Conservation (phyloP, 2,329 filamentous ascomycete species). For the Monosporascus ibericus region DNA sequence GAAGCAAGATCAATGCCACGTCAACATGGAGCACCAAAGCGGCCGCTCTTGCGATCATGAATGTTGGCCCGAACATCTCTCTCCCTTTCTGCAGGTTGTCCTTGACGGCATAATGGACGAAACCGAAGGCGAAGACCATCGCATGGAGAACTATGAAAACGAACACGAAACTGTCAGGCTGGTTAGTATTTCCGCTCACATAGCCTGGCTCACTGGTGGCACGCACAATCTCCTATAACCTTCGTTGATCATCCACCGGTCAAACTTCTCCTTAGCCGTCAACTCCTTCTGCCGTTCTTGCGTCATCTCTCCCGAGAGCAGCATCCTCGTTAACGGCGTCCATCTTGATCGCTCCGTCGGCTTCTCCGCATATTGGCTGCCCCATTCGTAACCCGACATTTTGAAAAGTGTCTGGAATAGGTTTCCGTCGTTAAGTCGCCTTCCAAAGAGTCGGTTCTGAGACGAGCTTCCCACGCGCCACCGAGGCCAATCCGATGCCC, state of each 20-base stretch:
- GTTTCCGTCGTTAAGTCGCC: slow-evolving; percentile 6
- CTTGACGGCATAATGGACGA: slow-evolving; percentile 74
- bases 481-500: slow-evolving; percentile 8
- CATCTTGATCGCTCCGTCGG: slow-evolving; percentile 70
- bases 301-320: slow-evolving; percentile 77
- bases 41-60: slow-evolving; percentile 68
- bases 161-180: slow-evolving; percentile 59
- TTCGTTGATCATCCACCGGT: slow-evolving; percentile 87
- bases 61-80: slow-evolving; percentile 67
- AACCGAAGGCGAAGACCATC: slow-evolving; percentile 74
- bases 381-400: slow-evolving; percentile 28
- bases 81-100: slow-evolving; percentile 64
- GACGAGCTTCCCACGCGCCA: slow-evolving; percentile 6
- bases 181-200: slow-evolving; percentile 14
- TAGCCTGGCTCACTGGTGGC: slow-evolving; percentile 5
- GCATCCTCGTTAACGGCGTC: slow-evolving; percentile 75
- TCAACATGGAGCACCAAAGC: slow-evolving; percentile 77
- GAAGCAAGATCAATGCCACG: slow-evolving; percentile 71
- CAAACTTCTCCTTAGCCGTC: slow-evolving; percentile 64
- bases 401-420: slow-evolving; percentile 17
- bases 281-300: slow-evolving; percentile 65
- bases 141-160: slow-evolving; percentile 68
- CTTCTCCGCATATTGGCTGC: slow-evolving; percentile 30
- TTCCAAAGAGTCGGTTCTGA: slow-evolving; percentile 5
- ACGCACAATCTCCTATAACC: slow-evolving; percentile 74